A percentile compares a stretch with the other conserved stretches of the same genome.
Conservation (phyloP, 2,329 filamentous ascomycete species). For the Neoascochyta sp. region DNA sequence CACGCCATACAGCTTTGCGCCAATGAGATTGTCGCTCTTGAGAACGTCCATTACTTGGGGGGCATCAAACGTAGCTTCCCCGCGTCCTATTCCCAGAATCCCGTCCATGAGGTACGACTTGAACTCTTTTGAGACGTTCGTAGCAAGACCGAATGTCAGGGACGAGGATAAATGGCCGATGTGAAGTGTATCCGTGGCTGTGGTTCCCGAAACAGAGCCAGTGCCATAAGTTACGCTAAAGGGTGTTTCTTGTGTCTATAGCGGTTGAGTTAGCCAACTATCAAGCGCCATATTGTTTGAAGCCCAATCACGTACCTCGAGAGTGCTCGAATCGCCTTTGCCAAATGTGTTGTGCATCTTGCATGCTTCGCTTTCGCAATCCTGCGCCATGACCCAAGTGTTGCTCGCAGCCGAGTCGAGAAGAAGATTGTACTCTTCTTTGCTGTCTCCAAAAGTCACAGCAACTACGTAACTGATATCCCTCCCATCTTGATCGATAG, state of each 20-base stretch:
- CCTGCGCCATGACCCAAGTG: constrained; percentile 77
- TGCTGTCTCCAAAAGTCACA: constrained; percentile 49
- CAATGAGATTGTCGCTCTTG: constrained; percentile 53
- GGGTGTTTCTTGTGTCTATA: constrained; percentile 45
- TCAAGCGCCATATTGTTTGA: background rate
- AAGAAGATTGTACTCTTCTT: constrained; percentile 51
- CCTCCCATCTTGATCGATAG: constrained; percentile 52
- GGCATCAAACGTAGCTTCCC: constrained; percentile 44
- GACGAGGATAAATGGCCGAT: constrained; percentile 64
- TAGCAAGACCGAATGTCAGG: constrained; percentile 70
- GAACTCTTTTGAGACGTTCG: constrained; percentile 70
- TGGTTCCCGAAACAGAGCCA: constrained; percentile 64
- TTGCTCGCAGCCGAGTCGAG: constrained; percentile 58
- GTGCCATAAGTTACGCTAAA: constrained; percentile 75
- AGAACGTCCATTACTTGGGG: constrained; percentile 67
- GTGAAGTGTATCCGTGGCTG: constrained; percentile 63
- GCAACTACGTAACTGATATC: constrained; percentile 55
- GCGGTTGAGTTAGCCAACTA: too few species aligned
- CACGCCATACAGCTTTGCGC: constrained; percentile 67
- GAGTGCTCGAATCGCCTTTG: constrained; percentile 60
- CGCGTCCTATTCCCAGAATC: constrained; percentile 73
- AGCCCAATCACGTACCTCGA: constrained; percentile 39
- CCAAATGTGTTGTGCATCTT: constrained; percentile 67
- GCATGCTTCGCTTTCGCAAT: constrained; percentile 66
- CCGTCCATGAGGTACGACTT: constrained; percentile 78